Conservation (phyloP, 2,329 filamentous ascomycete genomes). For the Calonectria multiphialidica region DNA sequence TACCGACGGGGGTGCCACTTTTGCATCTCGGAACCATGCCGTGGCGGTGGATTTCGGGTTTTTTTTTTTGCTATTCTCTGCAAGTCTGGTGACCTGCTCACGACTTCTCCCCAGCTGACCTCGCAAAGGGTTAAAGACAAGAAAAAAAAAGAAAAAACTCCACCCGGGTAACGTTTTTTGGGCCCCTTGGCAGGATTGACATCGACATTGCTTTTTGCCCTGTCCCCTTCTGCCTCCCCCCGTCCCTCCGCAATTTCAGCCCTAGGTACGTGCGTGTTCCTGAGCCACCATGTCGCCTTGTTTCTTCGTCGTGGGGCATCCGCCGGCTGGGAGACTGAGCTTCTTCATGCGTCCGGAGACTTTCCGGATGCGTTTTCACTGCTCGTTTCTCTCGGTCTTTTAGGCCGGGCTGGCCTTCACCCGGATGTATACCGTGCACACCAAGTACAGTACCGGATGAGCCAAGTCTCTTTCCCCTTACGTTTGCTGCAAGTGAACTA, state of each 20-base stretch:
- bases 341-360: constrained; percentile 21
- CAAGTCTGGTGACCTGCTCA: constrained; percentile 25
- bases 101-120: constrained; percentile 14
- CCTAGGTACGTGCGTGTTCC: constrained; percentile 22
- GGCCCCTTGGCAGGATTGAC: constrained; percentile 15
- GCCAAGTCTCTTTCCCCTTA: background rate
- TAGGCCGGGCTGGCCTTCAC: background rate
- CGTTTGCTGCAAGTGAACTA: constrained; percentile 10
- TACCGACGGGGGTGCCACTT: background rate
- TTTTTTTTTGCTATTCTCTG: background rate
- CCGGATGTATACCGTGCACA: background rate
- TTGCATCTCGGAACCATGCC: constrained; percentile 29
- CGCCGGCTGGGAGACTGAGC: background rate
- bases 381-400: background rate
- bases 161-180: constrained; percentile 4
- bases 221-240: background rate
- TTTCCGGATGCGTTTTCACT: constrained; percentile 16
- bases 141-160: constrained; percentile 4
- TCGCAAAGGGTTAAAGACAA: background rate
- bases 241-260: constrained; percentile 34
- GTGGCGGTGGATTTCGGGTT: constrained; percentile 24
- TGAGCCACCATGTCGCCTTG: constrained; percentile 8
- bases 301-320: constrained; percentile 3
- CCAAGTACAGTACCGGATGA: background rate
- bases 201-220: constrained; percentile 4